Evolutionary conservation across 2,329 filamentous ascomycete species (phyloP), one percentile per base, ranked within the genome.

Genomic region (Bipolaris bicolor): DNA sequence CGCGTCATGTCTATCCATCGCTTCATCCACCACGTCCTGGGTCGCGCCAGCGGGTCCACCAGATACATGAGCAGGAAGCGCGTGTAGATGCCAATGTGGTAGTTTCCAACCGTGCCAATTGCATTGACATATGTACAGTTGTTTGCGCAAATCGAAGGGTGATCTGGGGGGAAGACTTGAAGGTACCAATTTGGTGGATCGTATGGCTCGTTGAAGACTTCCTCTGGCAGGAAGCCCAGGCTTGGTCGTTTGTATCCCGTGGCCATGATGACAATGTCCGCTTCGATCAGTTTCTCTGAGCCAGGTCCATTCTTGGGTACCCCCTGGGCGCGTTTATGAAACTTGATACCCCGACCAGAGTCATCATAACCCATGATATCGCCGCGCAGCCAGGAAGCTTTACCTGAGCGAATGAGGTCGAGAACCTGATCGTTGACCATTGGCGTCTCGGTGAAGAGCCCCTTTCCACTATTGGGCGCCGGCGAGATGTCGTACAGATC

Each of bases 11-110:
- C 90, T 67, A 96, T 92, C 91, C 92, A 96, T 22, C 86, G 82
- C 77, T 90, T 84, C 90, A 95, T 96, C 86, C 89, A 89, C 62
- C 83, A 86, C 5, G 87, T 81, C 2, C 83, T 84, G 0, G 92
- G 91, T 0, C 90, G 83, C 0, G 90, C 88, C 20, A 94, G 78
- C 0, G 91, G 91, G 68, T 96, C 91, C 13, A 89, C 82, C 52
- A 96, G 82, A 72, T 95, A 95, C 90, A 95, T 94, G 65, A 96
- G 84, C 6, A 96, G 80, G 61, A 96, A 89, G 5, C 92, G 84
- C 0, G 91, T 96, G 78, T 95, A 96, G 67, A 96, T 94, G 4
- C 91, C 92, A 44, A 96, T 94, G 69, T 96, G 91, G 83, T 90
- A 94, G 74, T 95, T 93, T 0, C 91, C 90, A 1, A 95, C 90